phyloP scores from a whole-genome alignment of 2,329 filamentous ascomycete species.

The Mariannaea sp. region DNA sequence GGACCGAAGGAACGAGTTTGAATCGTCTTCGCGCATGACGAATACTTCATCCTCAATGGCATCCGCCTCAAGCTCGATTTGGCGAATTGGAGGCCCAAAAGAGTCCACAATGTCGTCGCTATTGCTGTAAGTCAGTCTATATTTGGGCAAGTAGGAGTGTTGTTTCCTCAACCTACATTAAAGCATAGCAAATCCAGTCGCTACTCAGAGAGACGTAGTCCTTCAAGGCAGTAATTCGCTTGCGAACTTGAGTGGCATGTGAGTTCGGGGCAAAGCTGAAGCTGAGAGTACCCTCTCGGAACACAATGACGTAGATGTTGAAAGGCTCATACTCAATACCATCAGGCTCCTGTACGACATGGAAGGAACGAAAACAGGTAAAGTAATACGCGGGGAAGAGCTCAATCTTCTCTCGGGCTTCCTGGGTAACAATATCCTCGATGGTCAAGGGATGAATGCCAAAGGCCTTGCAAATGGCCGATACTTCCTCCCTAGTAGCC shows the following conservation, averaged over 20 bases:
- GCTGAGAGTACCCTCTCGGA: constrained; percentile 90
- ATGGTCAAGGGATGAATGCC: constrained; percentile 93
- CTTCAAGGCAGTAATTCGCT: constrained; percentile 88
- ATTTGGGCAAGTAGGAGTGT: background rate
- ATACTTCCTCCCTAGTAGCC: constrained; percentile 86
- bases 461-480: constrained; percentile 89
- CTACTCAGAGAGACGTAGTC: constrained; percentile 94
- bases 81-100: constrained; percentile 86
- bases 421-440: constrained; percentile 94
- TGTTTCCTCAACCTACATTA: constrained; percentile 70
- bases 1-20: constrained; percentile 80
- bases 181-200: constrained; percentile 98
- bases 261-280: constrained; percentile 90
- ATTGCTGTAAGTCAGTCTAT: constrained; percentile 30
- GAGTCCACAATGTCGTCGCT: constrained; percentile 97
- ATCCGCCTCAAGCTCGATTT: constrained; percentile 87
- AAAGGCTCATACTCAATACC: constrained; percentile 89
- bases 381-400: constrained; percentile 98
- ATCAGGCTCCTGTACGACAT: constrained; percentile 74
- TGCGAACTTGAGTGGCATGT: constrained; percentile 86
- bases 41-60: constrained; percentile 96
- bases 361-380: constrained; percentile 94
- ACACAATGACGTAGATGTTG: constrained; percentile 96
- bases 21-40: constrained; percentile 87
- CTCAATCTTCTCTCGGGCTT: constrained; percentile 97